Evolutionary conservation across 192 early-diverging fungal genomes (phyloP).

Genomic region (Chytriomyces sp.): DNA sequence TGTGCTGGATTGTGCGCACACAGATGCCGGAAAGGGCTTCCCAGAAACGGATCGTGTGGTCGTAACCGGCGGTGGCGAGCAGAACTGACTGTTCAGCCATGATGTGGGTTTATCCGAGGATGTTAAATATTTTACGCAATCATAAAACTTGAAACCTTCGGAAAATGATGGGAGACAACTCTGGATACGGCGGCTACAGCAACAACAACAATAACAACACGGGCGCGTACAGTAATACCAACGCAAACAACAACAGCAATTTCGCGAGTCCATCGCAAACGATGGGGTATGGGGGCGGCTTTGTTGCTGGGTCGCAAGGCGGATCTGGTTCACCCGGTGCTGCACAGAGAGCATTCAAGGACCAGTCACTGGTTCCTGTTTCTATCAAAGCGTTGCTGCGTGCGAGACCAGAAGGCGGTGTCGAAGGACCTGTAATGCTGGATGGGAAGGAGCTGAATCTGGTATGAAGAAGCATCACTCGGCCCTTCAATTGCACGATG

Average conservation of each 20-base stretch:
- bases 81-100: constrained; percentile 47
- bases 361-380: constrained; percentile 79
- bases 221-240: constrained; percentile 1
- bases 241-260: background rate
- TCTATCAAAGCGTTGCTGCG: constrained; percentile 77
- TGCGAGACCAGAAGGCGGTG: constrained; percentile 46
- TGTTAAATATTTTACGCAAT: no score
- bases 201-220: background rate
- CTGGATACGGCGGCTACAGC: background rate
- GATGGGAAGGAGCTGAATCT: constrained; percentile 74
- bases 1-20: constrained; percentile 73
- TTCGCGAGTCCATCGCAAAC: no score
- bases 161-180: background rate
- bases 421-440: constrained; percentile 67
- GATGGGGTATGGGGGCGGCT: background rate
- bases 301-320: background rate
- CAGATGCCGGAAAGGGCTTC: constrained; percentile 62
- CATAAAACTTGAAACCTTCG: no score
- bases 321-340: constrained; percentile 8
- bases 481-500: background rate
- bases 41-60: constrained; percentile 70
- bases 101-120: background rate
- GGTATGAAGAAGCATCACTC: constrained; percentile 36
- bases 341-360: constrained; percentile 18
- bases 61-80: constrained; percentile 64